A percentile compares a stretch with the other conserved stretches of the same genome.
Evolutionary conservation across 495 filamentous ascomycete genomes (phyloP).

Genomic region (Penicillium subrubescens): DNA sequence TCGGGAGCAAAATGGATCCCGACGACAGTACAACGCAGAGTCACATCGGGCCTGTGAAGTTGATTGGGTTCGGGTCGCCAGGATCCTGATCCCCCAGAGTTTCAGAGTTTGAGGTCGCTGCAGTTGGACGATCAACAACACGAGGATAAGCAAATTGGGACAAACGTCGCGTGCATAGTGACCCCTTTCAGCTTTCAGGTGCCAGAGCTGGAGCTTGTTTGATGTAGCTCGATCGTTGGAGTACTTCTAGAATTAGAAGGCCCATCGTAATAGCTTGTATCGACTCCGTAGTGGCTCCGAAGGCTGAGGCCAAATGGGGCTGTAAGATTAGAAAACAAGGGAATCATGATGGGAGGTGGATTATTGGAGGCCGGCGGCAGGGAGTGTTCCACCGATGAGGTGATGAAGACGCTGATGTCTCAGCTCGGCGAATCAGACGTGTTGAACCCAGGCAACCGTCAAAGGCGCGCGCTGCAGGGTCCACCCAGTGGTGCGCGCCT

Average conservation of each 20-base stretch:
- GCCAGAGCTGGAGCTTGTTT: background rate
- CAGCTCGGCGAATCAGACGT: background rate
- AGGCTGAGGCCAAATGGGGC: background rate
- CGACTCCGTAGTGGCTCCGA: background rate
- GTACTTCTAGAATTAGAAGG: background rate
- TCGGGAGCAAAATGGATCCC: conserved; percentile 5
- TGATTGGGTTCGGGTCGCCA: background rate
- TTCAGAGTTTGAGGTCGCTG: background rate
- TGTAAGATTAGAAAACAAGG: conserved; percentile 1
- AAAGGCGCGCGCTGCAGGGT: conserved; percentile 1
- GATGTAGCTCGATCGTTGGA: background rate
- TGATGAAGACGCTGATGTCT: background rate
- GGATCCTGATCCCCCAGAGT: conserved; percentile 8
- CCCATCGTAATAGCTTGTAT: background rate
- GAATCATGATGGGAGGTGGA: background rate
- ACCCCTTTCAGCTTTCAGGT: background rate
- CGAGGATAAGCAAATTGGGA: background rate
- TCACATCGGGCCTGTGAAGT: conserved; percentile 1
- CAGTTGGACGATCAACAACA: background rate
- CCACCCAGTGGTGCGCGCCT: background rate
- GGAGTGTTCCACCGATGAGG: background rate
- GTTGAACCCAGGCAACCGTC: background rate
- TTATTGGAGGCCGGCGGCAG: background rate
- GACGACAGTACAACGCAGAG: conserved; percentile 2
- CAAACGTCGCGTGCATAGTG: background rate